Base-by-base conservation (phyloP, 2,329 filamentous ascomycete genomes). In the Chaetothyriales sp. region DNA sequence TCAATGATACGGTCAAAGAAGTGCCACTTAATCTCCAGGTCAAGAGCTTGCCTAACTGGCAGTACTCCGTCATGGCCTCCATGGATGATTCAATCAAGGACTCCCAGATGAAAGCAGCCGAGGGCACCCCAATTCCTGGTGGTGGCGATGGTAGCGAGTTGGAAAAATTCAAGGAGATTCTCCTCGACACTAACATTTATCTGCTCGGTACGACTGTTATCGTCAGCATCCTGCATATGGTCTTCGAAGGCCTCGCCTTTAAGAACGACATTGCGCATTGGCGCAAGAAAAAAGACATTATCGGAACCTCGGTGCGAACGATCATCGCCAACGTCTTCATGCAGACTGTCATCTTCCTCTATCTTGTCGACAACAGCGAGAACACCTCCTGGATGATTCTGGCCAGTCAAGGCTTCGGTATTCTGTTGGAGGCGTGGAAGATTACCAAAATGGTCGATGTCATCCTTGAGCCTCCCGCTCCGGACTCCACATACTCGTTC, bases 361-460 rank as follows among this genome's bases (percentile, higher is more conserved):
- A 98, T 69, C 78, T 98, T 26, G 72, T 98, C 61, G 92, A 98
- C 71, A 96, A 98, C 73, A 93, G 88, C 58, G 88, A 95, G 52
- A 93, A 92, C 66, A 98, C 92, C 0, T 94, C 85, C 57, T 98
- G 90, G 90, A 96, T 98, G 88, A 96, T 98, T 60, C 74, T 98
- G 18, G 88, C 89, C 48, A 84, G 86, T 9, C 92, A 98, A 70
- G 92, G 84, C 18, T 80, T 94, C 55, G 88, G 89, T 48, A 85
- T 86, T 51, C 67, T 82, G 1, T 75, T 86, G 47, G 83, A 86
- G 66, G 80, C 81, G 44, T 98, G 92, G 92, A 98, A 98, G 69
- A 82, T 98, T 61, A 98, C 92, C 8, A 96, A 95, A 48, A 80
- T 89, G 0, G 92, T 96, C 61, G 80, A 98, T 62, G 85, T 98